phyloP scores from a whole-genome alignment of 179 eudicot species.

The Silene vulgaris region DNA sequence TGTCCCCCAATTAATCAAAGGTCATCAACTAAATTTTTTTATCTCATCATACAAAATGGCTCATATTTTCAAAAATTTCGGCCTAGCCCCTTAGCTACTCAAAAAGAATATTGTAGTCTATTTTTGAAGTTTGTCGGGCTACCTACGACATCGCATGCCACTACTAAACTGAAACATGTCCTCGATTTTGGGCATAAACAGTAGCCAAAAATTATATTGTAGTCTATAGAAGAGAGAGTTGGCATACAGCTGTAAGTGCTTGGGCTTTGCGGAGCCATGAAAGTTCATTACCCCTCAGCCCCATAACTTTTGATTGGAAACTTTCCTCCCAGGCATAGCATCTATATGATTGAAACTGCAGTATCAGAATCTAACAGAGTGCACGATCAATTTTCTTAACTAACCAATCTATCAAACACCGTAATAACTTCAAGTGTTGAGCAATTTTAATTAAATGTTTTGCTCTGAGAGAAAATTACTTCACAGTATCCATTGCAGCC shows the following conservation, averaged over 20 bases:
- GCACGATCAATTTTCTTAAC: not conserved
- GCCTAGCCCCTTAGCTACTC: not conserved
- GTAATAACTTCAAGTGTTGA: not conserved
- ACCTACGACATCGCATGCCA: not conserved
- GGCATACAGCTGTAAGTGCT: not conserved
- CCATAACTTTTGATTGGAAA: not conserved
- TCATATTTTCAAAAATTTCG: not conserved
- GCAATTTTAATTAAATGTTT: not conserved
- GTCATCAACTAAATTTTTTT: not conserved
- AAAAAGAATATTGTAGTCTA: not conserved
- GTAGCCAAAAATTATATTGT: not conserved
- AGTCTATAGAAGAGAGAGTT: not conserved
- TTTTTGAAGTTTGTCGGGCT: not conserved
- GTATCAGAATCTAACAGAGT: not conserved
- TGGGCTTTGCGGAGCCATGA: not conserved
- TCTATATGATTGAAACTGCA: not conserved
- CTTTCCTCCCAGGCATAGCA: slow-evolving; percentile 11
- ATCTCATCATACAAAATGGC: not conserved
- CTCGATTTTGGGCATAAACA: not conserved
- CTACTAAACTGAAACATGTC: not conserved
- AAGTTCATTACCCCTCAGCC: not conserved
- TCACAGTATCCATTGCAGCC: slow-evolving; percentile 77
- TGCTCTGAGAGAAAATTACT: not conserved
- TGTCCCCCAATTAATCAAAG: not conserved
- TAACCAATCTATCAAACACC: not conserved